Conservation (phyloP, 768 basidiomycete genomes). For the Holtermanniella nyarrowii region DNA sequence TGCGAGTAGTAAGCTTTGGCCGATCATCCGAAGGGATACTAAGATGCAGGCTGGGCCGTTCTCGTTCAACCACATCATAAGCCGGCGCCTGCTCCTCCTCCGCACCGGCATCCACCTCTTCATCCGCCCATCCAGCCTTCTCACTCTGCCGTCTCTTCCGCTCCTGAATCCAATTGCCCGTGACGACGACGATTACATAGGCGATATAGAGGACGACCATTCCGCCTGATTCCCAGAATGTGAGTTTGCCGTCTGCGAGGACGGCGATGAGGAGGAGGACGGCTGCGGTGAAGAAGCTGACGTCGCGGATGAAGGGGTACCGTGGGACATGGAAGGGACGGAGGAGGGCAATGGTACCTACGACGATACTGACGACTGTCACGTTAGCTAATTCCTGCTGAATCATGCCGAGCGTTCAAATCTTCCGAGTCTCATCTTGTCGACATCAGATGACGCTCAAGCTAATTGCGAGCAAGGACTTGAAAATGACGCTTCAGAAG, state of each 20-base stretch:
- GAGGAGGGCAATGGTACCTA: slow-evolving; percentile 95
- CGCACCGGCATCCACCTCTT: slow-evolving; percentile 42
- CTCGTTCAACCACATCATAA: not conserved
- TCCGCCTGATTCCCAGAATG: slow-evolving; percentile 58
- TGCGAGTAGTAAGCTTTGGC: not conserved
- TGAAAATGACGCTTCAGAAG: too few relatives aligned
- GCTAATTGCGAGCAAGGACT: too few relatives aligned
- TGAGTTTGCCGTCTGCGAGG: slow-evolving; percentile 64
- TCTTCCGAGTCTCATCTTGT: too few relatives aligned
- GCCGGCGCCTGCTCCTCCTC: not conserved
- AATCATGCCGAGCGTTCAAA: too few relatives aligned
- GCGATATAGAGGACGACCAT: slow-evolving; percentile 63
- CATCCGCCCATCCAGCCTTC: slow-evolving; percentile 32
- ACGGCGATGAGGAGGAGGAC: slow-evolving; percentile 65
- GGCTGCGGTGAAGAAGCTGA: slow-evolving; percentile 83
- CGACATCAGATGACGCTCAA: too few relatives aligned
- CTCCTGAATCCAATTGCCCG: slow-evolving; percentile 63
- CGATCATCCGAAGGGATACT: not conserved
- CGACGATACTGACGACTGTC: slow-evolving; percentile 78
- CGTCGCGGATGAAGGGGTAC: slow-evolving; percentile 78
- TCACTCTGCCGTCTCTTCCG: slow-evolving; percentile 47
- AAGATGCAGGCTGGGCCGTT: not conserved
- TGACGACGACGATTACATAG: slow-evolving; percentile 68
- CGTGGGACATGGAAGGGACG: slow-evolving; percentile 79
- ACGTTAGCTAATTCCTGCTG: too few relatives aligned